phyloP scores from a whole-genome alignment of 2,329 filamentous ascomycete genomes.

The Lizonia empirigonia region DNA sequence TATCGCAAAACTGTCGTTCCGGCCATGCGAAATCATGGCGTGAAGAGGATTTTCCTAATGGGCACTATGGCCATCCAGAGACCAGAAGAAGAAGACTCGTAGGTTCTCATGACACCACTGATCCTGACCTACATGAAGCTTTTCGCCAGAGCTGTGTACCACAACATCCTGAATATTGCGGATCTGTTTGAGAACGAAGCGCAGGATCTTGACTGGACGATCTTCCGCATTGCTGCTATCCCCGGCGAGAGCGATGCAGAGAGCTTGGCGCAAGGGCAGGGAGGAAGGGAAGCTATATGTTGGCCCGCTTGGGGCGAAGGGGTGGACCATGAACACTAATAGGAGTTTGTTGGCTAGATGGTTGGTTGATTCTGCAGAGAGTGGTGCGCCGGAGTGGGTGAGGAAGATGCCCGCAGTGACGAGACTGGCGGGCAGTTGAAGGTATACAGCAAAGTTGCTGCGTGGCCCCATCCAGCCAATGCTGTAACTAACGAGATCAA shows the following conservation, averaged over 20 bases:
- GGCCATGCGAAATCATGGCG: neutral
- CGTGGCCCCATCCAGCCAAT: no score
- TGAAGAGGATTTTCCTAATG: neutral
- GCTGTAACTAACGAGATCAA: no score
- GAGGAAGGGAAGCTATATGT: constrained; percentile 5
- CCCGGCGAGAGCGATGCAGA: constrained; percentile 1
- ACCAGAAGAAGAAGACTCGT: constrained; percentile 6
- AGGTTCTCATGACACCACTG: neutral
- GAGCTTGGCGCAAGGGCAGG: constrained; percentile 5
- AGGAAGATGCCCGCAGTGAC: constrained; percentile 13
- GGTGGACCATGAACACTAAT: constrained; percentile 9
- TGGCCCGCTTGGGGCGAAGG: constrained; percentile 4
- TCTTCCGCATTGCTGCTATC: constrained; percentile 7
- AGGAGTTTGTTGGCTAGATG: constrained; percentile 9
- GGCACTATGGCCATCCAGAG: constrained; percentile 4
- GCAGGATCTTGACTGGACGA: constrained; percentile 8
- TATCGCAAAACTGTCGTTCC: neutral
- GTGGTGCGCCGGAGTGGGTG: constrained; percentile 2
- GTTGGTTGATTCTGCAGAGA: constrained; percentile 5
- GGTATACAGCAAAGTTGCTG: no score
- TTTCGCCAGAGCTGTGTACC: neutral
- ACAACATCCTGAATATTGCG: neutral
- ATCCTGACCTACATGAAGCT: constrained; percentile 2
- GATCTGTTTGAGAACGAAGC: neutral
- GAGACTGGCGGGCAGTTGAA: constrained; percentile 4